phyloP scores from a whole-genome alignment of 2,329 filamentous ascomycete species.

The Ophiostoma triangulosporum region DNA sequence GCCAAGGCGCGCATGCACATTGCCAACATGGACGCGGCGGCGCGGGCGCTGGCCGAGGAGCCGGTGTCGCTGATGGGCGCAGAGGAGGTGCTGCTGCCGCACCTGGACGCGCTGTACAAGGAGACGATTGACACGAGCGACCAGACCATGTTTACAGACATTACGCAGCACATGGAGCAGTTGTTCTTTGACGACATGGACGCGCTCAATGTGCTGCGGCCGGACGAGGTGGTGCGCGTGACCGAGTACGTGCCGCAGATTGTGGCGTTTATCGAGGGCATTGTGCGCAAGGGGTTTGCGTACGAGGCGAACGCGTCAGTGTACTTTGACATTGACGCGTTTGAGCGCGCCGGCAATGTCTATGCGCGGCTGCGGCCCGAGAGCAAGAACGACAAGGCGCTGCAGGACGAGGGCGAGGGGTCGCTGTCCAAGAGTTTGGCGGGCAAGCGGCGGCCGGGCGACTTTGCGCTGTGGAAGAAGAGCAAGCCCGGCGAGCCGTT shows the following conservation, averaged over 20 bases:
- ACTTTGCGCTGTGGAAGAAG: slow-evolving; percentile 56
- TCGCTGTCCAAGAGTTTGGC: slow-evolving; percentile 42
- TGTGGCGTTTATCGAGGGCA: slow-evolving; percentile 44
- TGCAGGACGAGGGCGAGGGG: slow-evolving; percentile 56
- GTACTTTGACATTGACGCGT: slow-evolving; percentile 59
- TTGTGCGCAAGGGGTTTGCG: slow-evolving; percentile 51
- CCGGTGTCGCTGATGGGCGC: slow-evolving; percentile 40
- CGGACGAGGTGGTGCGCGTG: slow-evolving; percentile 51
- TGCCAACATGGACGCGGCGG: slow-evolving; percentile 16
- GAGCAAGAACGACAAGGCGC: slow-evolving; percentile 49
- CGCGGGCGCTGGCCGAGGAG: slow-evolving; percentile 12
- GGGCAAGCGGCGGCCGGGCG: slow-evolving; percentile 48
- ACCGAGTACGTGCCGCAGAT: slow-evolving; percentile 57
- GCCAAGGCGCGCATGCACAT: slow-evolving; percentile 18
- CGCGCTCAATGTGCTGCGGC: slow-evolving; percentile 49
- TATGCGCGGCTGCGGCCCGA: slow-evolving; percentile 59
- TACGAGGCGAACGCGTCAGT: slow-evolving; percentile 53
- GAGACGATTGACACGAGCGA: slow-evolving; percentile 44
- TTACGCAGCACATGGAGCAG: slow-evolving; percentile 51
- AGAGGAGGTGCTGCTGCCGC: slow-evolving; percentile 50
- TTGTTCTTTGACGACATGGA: slow-evolving; percentile 57
- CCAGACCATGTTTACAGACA: slow-evolving; percentile 52
- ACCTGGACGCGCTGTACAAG: slow-evolving; percentile 46
- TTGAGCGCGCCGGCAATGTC: slow-evolving; percentile 48
- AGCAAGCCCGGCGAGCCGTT: slow-evolving; percentile 34